Evolutionary conservation across 2,329 filamentous ascomycete genomes (phyloP), one percentile per base, ranked within the genome.

Genomic region (Hirsutella minnesotensis): DNA sequence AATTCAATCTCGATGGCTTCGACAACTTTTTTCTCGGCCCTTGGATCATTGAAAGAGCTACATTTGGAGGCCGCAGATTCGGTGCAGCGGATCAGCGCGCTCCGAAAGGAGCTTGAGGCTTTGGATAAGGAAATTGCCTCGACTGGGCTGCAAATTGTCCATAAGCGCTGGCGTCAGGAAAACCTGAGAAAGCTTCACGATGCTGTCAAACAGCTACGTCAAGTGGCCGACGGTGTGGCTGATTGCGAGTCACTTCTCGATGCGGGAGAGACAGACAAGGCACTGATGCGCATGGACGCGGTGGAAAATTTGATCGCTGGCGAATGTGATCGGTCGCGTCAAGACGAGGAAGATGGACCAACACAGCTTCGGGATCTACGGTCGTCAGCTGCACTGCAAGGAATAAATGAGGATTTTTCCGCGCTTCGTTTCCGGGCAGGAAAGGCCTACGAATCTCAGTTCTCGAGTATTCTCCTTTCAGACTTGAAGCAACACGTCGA

Each of bases 1-100:
- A 87, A 86, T 27, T 95, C 89, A 0, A 98, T 98, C 48, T 96
- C 90, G 3, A 88, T 86, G 0, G 92, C 92, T 1, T 96, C 92
- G 0, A 88, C 87, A 1, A 95, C 90, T 0, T 98, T 98, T 62
- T 98, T 98, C 56, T 89, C 88, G 0, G 92, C 92, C 0, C 69
- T 98, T 1, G 90, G 92, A 1, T 94, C 89, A 1, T 68, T 98
- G 29, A 83, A 87, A 50, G 87, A 95, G 57, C 69, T 98, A 10
- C 90, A 98, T 58, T 83, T 83, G 0, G 92, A 98, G 61, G 89
- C 92, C 7, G 83, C 88, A 10, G 86, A 94, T 44, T 96, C 90
- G 2, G 89, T 98, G 2, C 73, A 82, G 9, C 80, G 85, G 47
- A 98, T 98, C 46, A 87, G 88, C 56, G 72, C 75, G 0, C 60